Base-by-base conservation (phyloP, 1,284 basidiomycete genomes). In the Hymenochaete sp. region DNA sequence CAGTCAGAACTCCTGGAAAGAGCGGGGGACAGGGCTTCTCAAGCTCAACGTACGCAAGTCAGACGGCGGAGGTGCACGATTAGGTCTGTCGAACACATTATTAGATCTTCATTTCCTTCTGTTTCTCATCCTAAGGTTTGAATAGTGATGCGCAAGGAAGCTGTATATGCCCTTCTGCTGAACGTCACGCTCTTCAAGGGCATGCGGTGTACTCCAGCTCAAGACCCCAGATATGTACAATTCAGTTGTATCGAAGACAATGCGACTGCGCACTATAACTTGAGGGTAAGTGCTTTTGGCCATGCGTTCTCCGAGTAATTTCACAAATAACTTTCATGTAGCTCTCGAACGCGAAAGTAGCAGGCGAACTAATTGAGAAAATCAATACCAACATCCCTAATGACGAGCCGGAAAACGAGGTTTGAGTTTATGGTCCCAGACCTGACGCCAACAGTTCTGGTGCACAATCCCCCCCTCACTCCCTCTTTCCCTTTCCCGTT, bases 141-240 rank as follows among this genome's bases (percentile, higher is more conserved):
- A 14, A 35, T n/a, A 93, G 93, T 97, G 29, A 96, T 97, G 92
- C 79, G 93, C 47, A 90, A 93, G 55, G 93, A 97, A 56, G 93
- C 91, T 1, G 90, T 95, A 8, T 79, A 87, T 57, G 73, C 87
- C 0, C 65, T 96, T 38, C 67, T 97, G 45, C 70, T 97, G 44
- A 97, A 97, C 57, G 79, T 87, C 31, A 75, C 81, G 27, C 70
- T 97, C 38, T 96, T 95, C 71, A 69, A 73, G 52, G 91, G 91
- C 16, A 92, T 95, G 87, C 73, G 73, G 42, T 86, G 82, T 62
- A 70, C 73, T 52, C 61, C 86, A 57, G 78, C 86, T 47, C 79
- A 91, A 65, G 86, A 88, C 56, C 81, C 82, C 21, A 72, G 84
- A 52, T 90, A 88, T 63, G 62, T 93, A 53, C 70, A 84, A 44